phyloP scores from a whole-genome alignment of 169 alveolate species.

The Toxoplasma gondii region DNA sequence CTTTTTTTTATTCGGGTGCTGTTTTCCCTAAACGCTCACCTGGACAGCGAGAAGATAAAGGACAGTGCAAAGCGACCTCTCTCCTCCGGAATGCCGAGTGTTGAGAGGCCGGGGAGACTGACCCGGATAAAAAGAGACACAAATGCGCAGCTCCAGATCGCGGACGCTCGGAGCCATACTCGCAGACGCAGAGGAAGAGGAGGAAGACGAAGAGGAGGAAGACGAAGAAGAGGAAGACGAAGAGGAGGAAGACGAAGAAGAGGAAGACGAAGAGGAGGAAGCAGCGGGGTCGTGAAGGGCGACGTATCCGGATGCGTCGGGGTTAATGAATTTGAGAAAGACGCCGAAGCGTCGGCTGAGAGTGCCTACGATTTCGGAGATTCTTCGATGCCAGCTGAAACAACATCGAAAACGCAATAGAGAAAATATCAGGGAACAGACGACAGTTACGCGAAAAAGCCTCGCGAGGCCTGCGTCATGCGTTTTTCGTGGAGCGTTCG shows the following conservation, averaged over 20 bases:
- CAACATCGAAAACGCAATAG: neutral
- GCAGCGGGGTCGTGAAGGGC: constrained; percentile 8
- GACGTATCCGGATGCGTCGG: constrained; percentile 13
- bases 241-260: neutral
- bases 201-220: neutral
- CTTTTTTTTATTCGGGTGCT: neutral
- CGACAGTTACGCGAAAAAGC: neutral
- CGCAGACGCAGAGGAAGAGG: neutral
- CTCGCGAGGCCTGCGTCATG: neutral
- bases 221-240: neutral
- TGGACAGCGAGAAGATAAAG: constrained; percentile 40
- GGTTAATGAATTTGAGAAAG: neutral
- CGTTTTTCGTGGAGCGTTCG: neutral
- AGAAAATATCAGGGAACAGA: neutral
- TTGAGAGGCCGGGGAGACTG: constrained; percentile 13
- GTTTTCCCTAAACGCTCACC: neutral
- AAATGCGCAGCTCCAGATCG: neutral
- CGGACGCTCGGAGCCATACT: neutral
- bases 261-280: neutral
- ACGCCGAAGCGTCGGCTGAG: constrained; percentile 6
- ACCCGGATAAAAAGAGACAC: constrained; percentile 4
- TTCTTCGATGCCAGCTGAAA: constrained; percentile 3
- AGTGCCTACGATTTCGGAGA: neutral
- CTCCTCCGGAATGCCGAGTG: constrained; percentile 31
- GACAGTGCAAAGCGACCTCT: constrained; percentile 35